Percentiles rank a stretch among this genome's conserved stretches.
Evolutionary conservation across 345 rosid species (phyloP).

Genomic region (Excoecaria cochinchinensis): DNA sequence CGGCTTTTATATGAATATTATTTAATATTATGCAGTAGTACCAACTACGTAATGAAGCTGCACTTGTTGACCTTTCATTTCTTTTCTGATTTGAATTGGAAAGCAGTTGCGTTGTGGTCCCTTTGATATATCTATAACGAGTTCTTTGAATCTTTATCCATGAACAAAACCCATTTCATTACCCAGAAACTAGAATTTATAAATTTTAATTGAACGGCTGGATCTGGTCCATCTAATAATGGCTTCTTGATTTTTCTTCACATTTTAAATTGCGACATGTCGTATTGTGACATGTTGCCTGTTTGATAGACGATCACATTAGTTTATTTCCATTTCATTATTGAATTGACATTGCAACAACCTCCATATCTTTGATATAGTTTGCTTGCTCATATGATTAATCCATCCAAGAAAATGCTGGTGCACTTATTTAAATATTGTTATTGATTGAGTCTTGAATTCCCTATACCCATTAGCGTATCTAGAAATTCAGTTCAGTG

Average conservation of each 20-base stretch:
- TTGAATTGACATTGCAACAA: constrained; percentile 6
- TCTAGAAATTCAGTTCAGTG: too few relatives aligned
- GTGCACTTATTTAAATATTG: too few relatives aligned
- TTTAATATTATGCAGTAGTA: too few relatives aligned
- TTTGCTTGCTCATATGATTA: background rate
- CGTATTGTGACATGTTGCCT: background rate
- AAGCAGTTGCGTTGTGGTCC: background rate
- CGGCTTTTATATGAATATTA: too few relatives aligned
- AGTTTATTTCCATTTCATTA: background rate
- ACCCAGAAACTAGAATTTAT: background rate
- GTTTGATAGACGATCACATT: background rate
- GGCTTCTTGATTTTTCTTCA: background rate
- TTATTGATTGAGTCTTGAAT: too few relatives aligned
- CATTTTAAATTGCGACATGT: background rate
- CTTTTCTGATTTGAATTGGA: background rate
- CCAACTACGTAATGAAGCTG: background rate
- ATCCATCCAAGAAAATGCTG: background rate
- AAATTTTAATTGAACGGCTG: background rate
- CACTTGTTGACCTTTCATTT: background rate
- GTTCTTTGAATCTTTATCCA: background rate
- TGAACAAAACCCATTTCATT: background rate
- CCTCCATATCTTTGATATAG: background rate
- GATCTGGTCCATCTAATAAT: background rate
- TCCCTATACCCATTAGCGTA: too few relatives aligned
- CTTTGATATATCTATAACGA: background rate